Evolutionary conservation across 768 basidiomycete species (phyloP).

Genomic region (Russula sp.): DNA sequence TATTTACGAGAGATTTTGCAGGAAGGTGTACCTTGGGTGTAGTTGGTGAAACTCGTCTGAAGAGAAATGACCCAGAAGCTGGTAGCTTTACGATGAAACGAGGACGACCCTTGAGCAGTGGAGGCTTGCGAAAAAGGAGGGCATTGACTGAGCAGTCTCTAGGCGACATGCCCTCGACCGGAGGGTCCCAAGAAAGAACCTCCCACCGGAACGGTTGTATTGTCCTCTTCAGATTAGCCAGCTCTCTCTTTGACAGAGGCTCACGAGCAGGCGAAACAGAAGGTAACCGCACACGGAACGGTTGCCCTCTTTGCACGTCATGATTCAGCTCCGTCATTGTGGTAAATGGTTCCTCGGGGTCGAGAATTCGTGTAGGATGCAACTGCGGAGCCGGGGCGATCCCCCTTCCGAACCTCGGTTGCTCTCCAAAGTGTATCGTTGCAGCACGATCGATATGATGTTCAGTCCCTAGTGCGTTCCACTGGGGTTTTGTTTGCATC

Average conservation of each 20-base stretch:
- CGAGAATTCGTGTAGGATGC: slow-evolving; percentile 2
- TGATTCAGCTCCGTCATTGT: slow-evolving; percentile 28
- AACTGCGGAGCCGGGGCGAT: background rate
- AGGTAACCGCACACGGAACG: slow-evolving; percentile 44
- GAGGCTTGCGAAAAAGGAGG: slow-evolving; percentile 50
- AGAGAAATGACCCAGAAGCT: slow-evolving; percentile 14
- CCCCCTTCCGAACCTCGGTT: slow-evolving; percentile 10
- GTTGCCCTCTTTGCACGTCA: slow-evolving; percentile 18
- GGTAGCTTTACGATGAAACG: slow-evolving; percentile 38
- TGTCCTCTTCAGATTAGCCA: slow-evolving; percentile 38
- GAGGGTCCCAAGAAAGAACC: slow-evolving; percentile 65
- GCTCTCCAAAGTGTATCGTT: background rate
- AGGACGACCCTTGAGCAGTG: slow-evolving; percentile 30
- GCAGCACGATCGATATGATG: slow-evolving; percentile 23
- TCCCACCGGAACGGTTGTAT: slow-evolving; percentile 48
- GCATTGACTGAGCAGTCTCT: slow-evolving; percentile 61
- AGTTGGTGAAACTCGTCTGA: slow-evolving; percentile 12
- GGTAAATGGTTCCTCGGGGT: slow-evolving; percentile 14
- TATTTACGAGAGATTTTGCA: slow-evolving; percentile 22
- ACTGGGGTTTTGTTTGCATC: slow-evolving; percentile 52
- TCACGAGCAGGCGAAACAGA: slow-evolving; percentile 37
- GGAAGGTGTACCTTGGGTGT: slow-evolving; percentile 40
- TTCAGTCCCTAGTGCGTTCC: slow-evolving; percentile 35
- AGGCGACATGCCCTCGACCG: slow-evolving; percentile 56
- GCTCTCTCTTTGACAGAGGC: slow-evolving; percentile 43